Percentiles rank a stretch among this genome's conserved stretches.
Conservation (phyloP, 176 grass and related monocot species). For the Avena sativa region DNA sequence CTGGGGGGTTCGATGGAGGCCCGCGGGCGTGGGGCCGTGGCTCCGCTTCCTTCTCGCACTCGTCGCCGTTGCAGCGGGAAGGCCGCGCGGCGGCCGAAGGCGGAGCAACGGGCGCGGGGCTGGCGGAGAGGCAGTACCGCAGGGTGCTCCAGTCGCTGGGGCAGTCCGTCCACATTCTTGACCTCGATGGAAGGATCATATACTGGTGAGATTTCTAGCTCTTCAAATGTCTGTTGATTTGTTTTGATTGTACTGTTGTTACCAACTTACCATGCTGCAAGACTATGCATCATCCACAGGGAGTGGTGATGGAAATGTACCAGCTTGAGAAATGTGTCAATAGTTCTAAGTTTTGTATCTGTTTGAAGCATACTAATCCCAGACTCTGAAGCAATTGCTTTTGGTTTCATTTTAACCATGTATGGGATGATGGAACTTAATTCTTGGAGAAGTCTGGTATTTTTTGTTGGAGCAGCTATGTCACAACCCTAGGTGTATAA, state of each 20-base stretch:
- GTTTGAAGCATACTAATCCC: constrained; percentile 10
- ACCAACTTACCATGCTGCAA: neutral
- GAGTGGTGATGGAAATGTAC: neutral
- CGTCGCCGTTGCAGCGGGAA: constrained; percentile 64
- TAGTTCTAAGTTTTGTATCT: constrained; percentile 21
- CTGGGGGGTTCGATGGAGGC: constrained; percentile 36
- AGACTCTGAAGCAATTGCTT: constrained; percentile 1
- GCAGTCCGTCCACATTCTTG: constrained; percentile 87
- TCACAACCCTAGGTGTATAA: constrained; percentile 7
- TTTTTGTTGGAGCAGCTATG: neutral
- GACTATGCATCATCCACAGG: neutral
- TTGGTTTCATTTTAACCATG: constrained; percentile 36
- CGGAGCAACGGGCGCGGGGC: constrained; percentile 26
- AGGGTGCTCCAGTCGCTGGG: constrained; percentile 82
- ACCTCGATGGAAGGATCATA: constrained; percentile 86
- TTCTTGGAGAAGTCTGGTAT: neutral
- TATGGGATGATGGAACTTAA: neutral
- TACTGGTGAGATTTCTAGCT: constrained; percentile 76
- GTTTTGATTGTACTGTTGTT: constrained; percentile 1
- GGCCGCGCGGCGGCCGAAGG: constrained; percentile 39
- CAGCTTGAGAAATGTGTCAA: neutral
- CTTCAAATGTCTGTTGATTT: constrained; percentile 17
- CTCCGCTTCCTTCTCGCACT: constrained; percentile 64
- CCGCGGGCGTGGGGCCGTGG: constrained; percentile 45
- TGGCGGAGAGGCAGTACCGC: constrained; percentile 78